Evolutionary conservation across 257 asterid species (phyloP).

Genomic region (Solanum arcanum): DNA sequence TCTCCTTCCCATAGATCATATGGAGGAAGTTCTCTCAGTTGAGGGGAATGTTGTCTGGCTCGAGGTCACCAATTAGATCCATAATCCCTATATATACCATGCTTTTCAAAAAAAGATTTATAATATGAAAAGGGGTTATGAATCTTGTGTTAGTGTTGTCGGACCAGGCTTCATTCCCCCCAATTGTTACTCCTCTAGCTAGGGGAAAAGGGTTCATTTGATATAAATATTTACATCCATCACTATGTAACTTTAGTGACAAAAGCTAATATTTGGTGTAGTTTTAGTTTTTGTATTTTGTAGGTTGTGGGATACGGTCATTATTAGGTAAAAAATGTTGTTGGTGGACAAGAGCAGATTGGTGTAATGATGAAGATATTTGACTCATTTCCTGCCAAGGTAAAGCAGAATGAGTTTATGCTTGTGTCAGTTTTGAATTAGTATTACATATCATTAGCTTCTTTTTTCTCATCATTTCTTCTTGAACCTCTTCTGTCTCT

Average conservation of each 20-base stretch:
- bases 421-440: constrained; percentile 29
- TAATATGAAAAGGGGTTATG: background rate
- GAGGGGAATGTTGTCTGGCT: constrained; percentile 99
- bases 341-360: constrained; percentile 46
- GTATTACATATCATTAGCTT: constrained; percentile 10
- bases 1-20: background rate
- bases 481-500: constrained; percentile 29
- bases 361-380: constrained; percentile 50
- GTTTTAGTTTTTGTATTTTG: background rate
- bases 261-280: background rate
- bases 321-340: background rate
- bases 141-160: constrained; percentile 50
- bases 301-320: background rate
- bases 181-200: constrained; percentile 36
- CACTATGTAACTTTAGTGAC: background rate
- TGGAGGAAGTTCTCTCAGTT: constrained; percentile 13
- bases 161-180: constrained; percentile 99
- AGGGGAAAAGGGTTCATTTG: background rate
- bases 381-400: constrained; percentile 18
- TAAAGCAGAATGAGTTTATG: constrained; percentile 1
- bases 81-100: background rate
- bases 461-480: constrained; percentile 39
- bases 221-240: background rate
- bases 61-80: constrained; percentile 69
- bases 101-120: background rate